Conservation (phyloP, 1,284 basidiomycete genomes). For the Apiotrichum laibachii region DNA sequence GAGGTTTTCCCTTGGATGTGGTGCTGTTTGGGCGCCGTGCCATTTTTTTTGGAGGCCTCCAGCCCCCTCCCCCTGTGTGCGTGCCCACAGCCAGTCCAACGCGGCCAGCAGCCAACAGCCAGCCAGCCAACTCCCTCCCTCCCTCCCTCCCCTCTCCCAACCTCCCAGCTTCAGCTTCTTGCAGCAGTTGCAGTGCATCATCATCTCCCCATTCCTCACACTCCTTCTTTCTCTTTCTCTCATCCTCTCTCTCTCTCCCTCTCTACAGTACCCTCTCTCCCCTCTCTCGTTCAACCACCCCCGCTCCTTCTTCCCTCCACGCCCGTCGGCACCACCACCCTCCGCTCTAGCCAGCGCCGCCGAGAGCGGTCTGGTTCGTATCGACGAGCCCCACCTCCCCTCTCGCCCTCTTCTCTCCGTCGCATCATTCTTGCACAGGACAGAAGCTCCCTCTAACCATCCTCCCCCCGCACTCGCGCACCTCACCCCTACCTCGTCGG, state of each 20-base stretch:
- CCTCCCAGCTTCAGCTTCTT: constrained; percentile 2
- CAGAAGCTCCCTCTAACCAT: not conserved
- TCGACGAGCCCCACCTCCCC: too few relatives aligned
- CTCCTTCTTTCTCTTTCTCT: not conserved
- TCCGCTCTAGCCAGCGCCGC: constrained; percentile 49
- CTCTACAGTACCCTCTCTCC: not conserved
- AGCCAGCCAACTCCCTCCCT: not conserved
- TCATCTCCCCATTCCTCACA: not conserved
- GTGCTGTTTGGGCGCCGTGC: too few relatives aligned
- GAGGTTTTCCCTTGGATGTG: too few relatives aligned
- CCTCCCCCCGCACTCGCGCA: not conserved
- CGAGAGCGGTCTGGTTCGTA: too few relatives aligned
- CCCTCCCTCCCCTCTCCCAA: not conserved
- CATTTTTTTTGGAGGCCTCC: too few relatives aligned
- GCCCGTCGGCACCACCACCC: constrained; percentile 18
- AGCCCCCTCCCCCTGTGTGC: too few relatives aligned
- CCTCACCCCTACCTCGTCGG: not conserved
- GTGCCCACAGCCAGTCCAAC: too few relatives aligned
- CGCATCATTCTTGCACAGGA: too few relatives aligned
- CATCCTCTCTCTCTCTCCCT: not conserved
- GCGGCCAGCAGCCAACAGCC: too few relatives aligned
- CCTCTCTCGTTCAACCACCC: constrained; percentile 16
- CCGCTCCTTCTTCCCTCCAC: constrained; percentile 3
- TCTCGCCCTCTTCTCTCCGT: too few relatives aligned
- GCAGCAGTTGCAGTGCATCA: not conserved